These are phyloP conservation scores for Wallacemonas sp. DNA, from an alignment of 208 protist genomes.

Conservation along the genomic window DNA sequence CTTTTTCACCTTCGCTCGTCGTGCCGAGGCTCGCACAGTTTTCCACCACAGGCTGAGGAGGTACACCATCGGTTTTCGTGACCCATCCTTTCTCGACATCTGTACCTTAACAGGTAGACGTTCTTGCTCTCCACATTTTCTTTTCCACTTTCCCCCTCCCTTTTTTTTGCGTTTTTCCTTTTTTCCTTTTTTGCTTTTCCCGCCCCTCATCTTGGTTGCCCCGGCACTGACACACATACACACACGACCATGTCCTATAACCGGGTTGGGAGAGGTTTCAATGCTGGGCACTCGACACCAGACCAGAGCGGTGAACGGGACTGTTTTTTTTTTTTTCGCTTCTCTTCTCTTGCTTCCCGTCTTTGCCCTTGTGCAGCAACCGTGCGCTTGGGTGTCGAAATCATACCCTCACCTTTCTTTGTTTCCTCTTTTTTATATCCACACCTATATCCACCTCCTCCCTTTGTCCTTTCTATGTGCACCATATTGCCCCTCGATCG, in stretches of 20 bases:
- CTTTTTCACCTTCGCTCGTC: too few relatives aligned
- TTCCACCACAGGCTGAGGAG: too few relatives aligned
- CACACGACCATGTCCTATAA: neutral
- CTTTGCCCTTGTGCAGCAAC: neutral
- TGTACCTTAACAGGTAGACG: too few relatives aligned
- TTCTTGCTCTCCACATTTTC: too few relatives aligned
- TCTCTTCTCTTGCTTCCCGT: neutral
- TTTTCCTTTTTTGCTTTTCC: neutral
- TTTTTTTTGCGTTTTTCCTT: constrained; percentile 5
- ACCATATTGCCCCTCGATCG: neutral
- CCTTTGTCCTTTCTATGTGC: neutral
- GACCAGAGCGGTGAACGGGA: neutral
- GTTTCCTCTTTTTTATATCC: constrained; percentile 4
- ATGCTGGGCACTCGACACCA: too few relatives aligned
- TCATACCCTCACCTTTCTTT: neutral
- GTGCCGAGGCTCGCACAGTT: too few relatives aligned
- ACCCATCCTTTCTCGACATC: neutral
- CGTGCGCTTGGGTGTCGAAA: neutral
- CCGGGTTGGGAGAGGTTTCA: too few relatives aligned
- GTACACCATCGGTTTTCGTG: too few relatives aligned
- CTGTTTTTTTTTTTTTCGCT: neutral
- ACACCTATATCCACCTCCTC: neutral
- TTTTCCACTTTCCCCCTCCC: neutral
- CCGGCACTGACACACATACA: constrained; percentile 10
- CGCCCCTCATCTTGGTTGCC: constrained; percentile 3